Evolutionary conservation across 2,329 filamentous ascomycete genomes (phyloP).

Genomic region (Aspergillus glaucus): DNA sequence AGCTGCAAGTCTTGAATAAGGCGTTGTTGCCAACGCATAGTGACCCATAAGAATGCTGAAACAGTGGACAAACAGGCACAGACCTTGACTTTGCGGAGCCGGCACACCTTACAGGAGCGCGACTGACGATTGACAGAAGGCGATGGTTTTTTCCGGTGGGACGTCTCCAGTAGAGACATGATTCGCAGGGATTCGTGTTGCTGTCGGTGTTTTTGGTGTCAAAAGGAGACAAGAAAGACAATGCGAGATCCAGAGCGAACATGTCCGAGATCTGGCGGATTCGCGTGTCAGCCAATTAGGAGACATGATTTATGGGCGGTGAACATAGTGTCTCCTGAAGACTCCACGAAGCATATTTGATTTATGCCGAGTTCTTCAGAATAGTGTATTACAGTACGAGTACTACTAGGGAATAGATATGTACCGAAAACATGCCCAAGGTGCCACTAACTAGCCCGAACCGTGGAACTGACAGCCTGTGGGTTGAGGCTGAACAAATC

Average conservation of each 20-base stretch:
- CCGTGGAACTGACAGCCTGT: too few species aligned
- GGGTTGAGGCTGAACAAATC: too few species aligned
- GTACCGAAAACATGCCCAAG: too few species aligned
- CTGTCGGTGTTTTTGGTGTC: slow-evolving; percentile 11
- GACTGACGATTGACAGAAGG: slow-evolving; percentile 24
- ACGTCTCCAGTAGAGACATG: slow-evolving; percentile 17
- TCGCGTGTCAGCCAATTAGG: neutral
- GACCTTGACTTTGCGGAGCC: slow-evolving; percentile 36
- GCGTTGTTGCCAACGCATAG: neutral
- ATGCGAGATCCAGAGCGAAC: slow-evolving; percentile 23
- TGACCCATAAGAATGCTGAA: neutral
- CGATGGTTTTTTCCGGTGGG: slow-evolving; percentile 17
- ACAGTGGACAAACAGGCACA: slow-evolving; percentile 3
- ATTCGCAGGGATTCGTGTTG: slow-evolving; percentile 6
- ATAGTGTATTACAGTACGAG: too few species aligned
- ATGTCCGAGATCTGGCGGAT: slow-evolving; percentile 22
- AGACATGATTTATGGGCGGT: neutral
- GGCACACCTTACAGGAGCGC: slow-evolving; percentile 34
- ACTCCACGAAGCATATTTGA: too few species aligned
- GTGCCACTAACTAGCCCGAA: too few species aligned
- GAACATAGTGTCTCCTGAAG: neutral
- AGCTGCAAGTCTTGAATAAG: neutral
- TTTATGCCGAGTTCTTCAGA: too few species aligned
- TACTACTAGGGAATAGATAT: too few species aligned
- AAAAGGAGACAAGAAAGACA: slow-evolving; percentile 23